Base-by-base conservation (phyloP, 2,329 filamentous ascomycete genomes). In the Elsinoe arachidis region DNA sequence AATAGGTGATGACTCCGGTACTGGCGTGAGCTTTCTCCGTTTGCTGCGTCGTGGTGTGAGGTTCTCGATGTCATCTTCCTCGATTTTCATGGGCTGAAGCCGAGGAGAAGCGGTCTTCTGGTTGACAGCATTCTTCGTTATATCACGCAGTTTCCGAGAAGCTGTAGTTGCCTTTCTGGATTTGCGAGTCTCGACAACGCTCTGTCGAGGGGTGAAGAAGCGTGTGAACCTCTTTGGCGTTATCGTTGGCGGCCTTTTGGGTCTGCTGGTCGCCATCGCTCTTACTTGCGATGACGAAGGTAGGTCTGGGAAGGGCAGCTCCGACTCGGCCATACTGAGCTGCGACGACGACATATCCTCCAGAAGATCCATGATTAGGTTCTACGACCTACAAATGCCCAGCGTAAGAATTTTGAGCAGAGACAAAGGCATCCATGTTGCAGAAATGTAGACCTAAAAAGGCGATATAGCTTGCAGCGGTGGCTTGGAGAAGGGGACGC, bases 141-240 rank as follows among this genome's bases (percentile, higher is more conserved):
- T 78, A 62, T 79, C 76, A 58, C 74, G 74, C 61, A 79, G 64
- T 60, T 76, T 73, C 59, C 75, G 69, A 23, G 72, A 72, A 26
- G 76, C 75, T 59, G 69, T 72, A 58, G 71, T 68, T 33, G 62
- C 62, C 43, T 65, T 62, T 14, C 59, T 63, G 26, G 61, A 61
- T 47, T 64, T 58, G 17, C 62, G 60, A 17, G 63, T 65, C 6
- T 55, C 47, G 15, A 46, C 49, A 37, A 65, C 62, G 2, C 71
- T 69, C n/a, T 61, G 64, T 47, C 74, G 68, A 10, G 76, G 76
- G 11, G 75, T 77, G 66, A 79, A 79, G 67, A 79, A 79, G 60
- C 74, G 73, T 49, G 67, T 76, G 67, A 79, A 78, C 58, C 76
- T 72, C 63, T 76, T 76, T 5, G 76, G 76, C 1, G 76, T 79